phyloP scores from a whole-genome alignment of 345 rosid species.

The Geranium brycei region DNA sequence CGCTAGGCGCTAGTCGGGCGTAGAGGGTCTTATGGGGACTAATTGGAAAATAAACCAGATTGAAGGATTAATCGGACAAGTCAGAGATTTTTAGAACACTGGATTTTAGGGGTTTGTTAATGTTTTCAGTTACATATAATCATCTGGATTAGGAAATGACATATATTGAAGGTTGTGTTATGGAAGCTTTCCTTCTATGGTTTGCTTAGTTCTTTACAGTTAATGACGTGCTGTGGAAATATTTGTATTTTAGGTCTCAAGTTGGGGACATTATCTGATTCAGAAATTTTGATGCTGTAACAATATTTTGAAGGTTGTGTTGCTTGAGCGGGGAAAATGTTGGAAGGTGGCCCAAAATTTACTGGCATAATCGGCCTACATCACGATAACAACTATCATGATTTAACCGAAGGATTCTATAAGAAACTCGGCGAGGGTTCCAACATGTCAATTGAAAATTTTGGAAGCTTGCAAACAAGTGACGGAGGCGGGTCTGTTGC shows the following conservation, averaged over 20 bases:
- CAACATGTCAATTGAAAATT: slow-evolving; percentile 34
- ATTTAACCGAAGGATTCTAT: slow-evolving; percentile 29
- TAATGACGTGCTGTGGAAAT: background rate
- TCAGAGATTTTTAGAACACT: no score
- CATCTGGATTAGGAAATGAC: background rate
- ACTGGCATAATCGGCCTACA: slow-evolving; percentile 23
- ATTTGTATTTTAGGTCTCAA: background rate
- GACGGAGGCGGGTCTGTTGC: slow-evolving; percentile 34
- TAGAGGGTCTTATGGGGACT: no score
- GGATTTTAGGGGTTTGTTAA: background rate
- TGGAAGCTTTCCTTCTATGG: background rate
- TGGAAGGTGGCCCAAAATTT: slow-evolving; percentile 29
- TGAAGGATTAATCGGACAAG: no score
- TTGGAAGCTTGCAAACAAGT: slow-evolving; percentile 32
- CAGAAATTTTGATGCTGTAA: slow-evolving; percentile 14
- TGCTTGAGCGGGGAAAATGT: slow-evolving; percentile 11
- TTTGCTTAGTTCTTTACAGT: background rate
- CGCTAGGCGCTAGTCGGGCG: no score
- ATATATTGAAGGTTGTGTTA: background rate
- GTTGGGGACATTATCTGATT: slow-evolving; percentile 1
- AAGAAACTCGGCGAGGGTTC: slow-evolving; percentile 32
- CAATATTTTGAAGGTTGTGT: background rate
- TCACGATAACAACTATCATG: slow-evolving; percentile 20
- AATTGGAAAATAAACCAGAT: no score
- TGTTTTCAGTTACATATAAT: background rate